Evolutionary conservation across 2,329 filamentous ascomycete genomes (phyloP), one percentile per base, ranked within the genome.

Genomic region (Bimuria novae-zelandiae): DNA sequence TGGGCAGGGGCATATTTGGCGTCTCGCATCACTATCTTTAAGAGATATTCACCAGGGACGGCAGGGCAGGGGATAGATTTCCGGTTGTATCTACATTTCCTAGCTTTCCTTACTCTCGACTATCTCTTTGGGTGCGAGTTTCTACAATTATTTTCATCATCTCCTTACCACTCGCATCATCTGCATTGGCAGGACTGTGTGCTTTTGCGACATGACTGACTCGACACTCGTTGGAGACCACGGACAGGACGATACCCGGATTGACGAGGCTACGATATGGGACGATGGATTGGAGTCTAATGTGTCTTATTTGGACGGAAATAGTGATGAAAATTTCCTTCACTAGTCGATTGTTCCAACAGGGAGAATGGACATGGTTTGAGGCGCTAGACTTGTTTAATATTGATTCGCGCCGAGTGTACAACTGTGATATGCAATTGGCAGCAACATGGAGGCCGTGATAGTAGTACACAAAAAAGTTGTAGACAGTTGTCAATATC

Each of bases 1-100:
- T 29, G 33, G 22, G 23, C n/a, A 35, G 43, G 46, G 46, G 36
- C 41, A 49, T 49, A 23, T 32, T 17, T 36, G 48, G 48, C 48
- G 48, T 50, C 30, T 44, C 48, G 37, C 48, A 43, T 50, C 39
- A 50, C 48, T 27, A 21, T 50, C 48, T 7, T 50, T 50, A 41
- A 50, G 48, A 50, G 27, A 36, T 49, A 49, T 41, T 12, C 14
- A 27, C 11, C 29, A 22, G 7, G 27, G n/a, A 22, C 14, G 27
- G 40, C 14, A 5, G 25, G 22, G 16, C 33, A 29, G 44, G 22
- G 14, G 14, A 39, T 61, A 62, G 54, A 56, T 56, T 58, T 56
- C 33, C 35, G 25, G 25, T 6, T 56, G 53, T 61, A 61, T 49
- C 43, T 54, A 52, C 55, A 16, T 50, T 48, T 51, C 43, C 33